Conservation (phyloP, 352 stramenopile species). For the Pythium folliculosum region DNA sequence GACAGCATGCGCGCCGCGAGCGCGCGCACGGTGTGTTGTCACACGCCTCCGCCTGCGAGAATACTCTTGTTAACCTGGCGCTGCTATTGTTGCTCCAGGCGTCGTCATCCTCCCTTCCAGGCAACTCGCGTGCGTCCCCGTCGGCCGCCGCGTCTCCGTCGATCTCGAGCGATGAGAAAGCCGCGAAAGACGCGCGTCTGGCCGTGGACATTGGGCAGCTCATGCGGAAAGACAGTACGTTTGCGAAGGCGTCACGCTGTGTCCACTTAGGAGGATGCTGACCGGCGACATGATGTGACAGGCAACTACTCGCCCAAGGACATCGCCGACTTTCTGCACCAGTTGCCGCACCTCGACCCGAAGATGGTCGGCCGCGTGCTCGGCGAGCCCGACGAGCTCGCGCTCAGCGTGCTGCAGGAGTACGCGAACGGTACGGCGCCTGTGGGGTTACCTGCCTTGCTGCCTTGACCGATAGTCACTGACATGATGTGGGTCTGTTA, state of each 20-base stretch:
- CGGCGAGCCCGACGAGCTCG: conserved; percentile 61
- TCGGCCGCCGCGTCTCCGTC: background rate
- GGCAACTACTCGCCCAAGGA: conserved; percentile 49
- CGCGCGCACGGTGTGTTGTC: conserved; percentile 10
- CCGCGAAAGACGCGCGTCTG: conserved; percentile 20
- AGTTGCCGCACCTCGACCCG: conserved; percentile 64
- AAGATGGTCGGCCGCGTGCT: conserved; percentile 75
- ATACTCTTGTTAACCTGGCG: too few relatives aligned
- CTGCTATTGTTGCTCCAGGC: too few relatives aligned
- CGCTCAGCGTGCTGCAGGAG: conserved; percentile 63
- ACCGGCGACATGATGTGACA: conserved; percentile 9
- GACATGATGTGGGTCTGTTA: background rate
- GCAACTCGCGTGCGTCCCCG: conserved; percentile 10
- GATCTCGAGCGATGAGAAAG: background rate
- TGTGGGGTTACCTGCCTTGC: too few relatives aligned
- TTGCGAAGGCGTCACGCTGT: background rate
- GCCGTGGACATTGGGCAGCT: conserved; percentile 40
- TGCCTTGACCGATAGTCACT: too few relatives aligned
- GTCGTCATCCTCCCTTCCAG: conserved; percentile 16
- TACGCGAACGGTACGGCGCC: conserved; percentile 52
- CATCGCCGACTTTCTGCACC: conserved; percentile 64
- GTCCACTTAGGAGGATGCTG: background rate
- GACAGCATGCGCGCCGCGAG: conserved; percentile 5
- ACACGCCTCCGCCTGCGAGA: too few relatives aligned
- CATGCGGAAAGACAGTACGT: conserved; percentile 52